These are phyloP conservation scores for Lactarius tabidus DNA, from an alignment of 768 basidiomycete genomes.

Conservation along the genomic window DNA sequence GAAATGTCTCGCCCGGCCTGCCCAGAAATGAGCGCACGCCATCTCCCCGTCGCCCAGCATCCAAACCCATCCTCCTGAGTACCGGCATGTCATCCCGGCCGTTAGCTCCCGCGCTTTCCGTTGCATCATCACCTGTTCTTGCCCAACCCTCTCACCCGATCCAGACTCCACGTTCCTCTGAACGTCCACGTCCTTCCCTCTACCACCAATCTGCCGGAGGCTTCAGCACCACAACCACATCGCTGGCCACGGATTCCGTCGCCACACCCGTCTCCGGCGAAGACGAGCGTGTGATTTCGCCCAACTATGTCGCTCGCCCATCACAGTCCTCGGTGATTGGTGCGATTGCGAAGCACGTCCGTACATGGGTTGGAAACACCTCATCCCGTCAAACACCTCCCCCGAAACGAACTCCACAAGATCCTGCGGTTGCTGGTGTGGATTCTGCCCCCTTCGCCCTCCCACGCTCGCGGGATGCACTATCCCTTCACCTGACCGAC, in stretches of 20 bases:
- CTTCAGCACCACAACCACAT: slow-evolving; percentile 24
- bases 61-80: slow-evolving; percentile 15
- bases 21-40: slow-evolving; percentile 26
- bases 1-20: slow-evolving; percentile 30
- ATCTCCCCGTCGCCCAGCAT: slow-evolving; percentile 7
- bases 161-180: slow-evolving; percentile 24
- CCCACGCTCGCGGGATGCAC: slow-evolving; percentile 15
- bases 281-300: slow-evolving; percentile 11
- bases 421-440: slow-evolving; percentile 16
- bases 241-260: slow-evolving; percentile 29
- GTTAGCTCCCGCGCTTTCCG: slow-evolving; percentile 24
- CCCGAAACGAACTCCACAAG: slow-evolving; percentile 15
- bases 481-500: slow-evolving; percentile 25
- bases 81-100: slow-evolving; percentile 19
- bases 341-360: slow-evolving; percentile 25
- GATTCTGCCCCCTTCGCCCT: slow-evolving; percentile 15
- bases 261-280: slow-evolving; percentile 32
- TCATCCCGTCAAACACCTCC: slow-evolving; percentile 12
- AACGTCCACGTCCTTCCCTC: slow-evolving; percentile 11
- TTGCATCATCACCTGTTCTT: slow-evolving; percentile 20
- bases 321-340: slow-evolving; percentile 21
- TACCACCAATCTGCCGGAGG: slow-evolving; percentile 20
- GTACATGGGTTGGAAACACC: slow-evolving; percentile 25
- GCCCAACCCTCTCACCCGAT: slow-evolving; percentile 25
- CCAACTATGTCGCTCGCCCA: background rate